phyloP scores from a whole-genome alignment of 1,139 yeast species.

The Insectozyma bohioensis region DNA sequence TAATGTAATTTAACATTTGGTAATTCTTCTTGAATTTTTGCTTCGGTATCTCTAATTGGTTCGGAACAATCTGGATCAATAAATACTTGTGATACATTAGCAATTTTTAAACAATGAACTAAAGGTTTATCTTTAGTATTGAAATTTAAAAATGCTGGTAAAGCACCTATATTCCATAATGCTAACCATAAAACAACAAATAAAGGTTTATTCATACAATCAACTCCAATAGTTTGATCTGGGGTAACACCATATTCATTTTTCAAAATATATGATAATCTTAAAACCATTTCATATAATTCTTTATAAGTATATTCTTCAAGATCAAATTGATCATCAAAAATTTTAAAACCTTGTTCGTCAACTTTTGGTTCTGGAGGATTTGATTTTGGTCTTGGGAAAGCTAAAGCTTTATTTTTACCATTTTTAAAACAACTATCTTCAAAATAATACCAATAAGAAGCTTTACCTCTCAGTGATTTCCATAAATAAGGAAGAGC shows the following conservation, averaged over 20 bases:
- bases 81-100: slow-evolving; percentile 63
- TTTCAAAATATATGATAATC: slow-evolving; percentile 64
- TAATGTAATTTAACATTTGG: slow-evolving; percentile 49
- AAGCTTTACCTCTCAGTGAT: slow-evolving; percentile 49
- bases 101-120: slow-evolving; percentile 76
- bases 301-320: slow-evolving; percentile 70
- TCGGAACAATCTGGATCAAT: slow-evolving; percentile 70
- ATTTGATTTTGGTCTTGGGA: slow-evolving; percentile 54
- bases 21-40: slow-evolving; percentile 41
- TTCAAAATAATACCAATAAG: slow-evolving; percentile 69
- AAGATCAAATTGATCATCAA: slow-evolving; percentile 56
- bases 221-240: slow-evolving; percentile 73
- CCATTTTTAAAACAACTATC: slow-evolving; percentile 49
- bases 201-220: slow-evolving; percentile 81
- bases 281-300: slow-evolving; percentile 61
- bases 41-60: slow-evolving; percentile 55
- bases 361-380: slow-evolving; percentile 31
- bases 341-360: slow-evolving; percentile 33
- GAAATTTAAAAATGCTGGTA: slow-evolving; percentile 84
- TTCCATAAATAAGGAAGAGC: slow-evolving; percentile 46
- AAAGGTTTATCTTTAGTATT: slow-evolving; percentile 74
- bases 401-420: slow-evolving; percentile 56
- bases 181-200: slow-evolving; percentile 82
- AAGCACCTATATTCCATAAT: slow-evolving; percentile 88
- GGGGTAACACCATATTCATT: slow-evolving; percentile 63